Percentiles rank a stretch among this genome's conserved stretches.
These are phyloP conservation scores for Camelina laxa DNA, from an alignment of 345 rosid genomes.

Conservation along the genomic window DNA sequence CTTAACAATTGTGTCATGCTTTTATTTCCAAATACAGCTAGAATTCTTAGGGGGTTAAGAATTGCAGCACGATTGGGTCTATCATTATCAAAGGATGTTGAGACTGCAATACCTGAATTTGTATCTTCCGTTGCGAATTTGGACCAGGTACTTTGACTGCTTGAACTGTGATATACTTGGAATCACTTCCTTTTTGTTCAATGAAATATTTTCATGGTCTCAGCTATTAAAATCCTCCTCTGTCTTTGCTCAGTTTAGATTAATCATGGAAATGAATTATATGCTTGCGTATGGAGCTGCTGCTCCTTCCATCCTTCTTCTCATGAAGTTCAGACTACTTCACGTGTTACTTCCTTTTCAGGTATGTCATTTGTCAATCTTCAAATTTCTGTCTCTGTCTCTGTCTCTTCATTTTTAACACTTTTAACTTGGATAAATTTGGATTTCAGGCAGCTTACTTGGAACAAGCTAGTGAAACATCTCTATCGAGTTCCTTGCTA, in stretches of 20 bases:
- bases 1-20: slow-evolving; percentile 22
- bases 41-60: slow-evolving; percentile 90
- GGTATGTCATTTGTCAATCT: slow-evolving; percentile 46
- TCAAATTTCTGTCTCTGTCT: background rate
- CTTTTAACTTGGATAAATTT: slow-evolving; percentile 38
- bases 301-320: slow-evolving; percentile 70
- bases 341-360: slow-evolving; percentile 80
- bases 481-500: slow-evolving; percentile 55
- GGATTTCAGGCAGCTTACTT: slow-evolving; percentile 80
- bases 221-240: slow-evolving; percentile 36
- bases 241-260: slow-evolving; percentile 63
- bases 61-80: slow-evolving; percentile 86
- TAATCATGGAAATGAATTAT: slow-evolving; percentile 89
- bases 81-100: slow-evolving; percentile 66
- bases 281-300: slow-evolving; percentile 97
- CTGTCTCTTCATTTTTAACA: background rate
- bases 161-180: slow-evolving; percentile 6
- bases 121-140: slow-evolving; percentile 60
- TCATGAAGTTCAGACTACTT: slow-evolving; percentile 77
- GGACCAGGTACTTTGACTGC: slow-evolving; percentile 59
- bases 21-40: slow-evolving; percentile 57
- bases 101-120: slow-evolving; percentile 64
- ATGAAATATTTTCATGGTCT: background rate
- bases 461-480: slow-evolving; percentile 46
- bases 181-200: slow-evolving; percentile 4